phyloP scores from a whole-genome alignment of 2,329 filamentous ascomycete species.

The Aspergillus thermomutatus region DNA sequence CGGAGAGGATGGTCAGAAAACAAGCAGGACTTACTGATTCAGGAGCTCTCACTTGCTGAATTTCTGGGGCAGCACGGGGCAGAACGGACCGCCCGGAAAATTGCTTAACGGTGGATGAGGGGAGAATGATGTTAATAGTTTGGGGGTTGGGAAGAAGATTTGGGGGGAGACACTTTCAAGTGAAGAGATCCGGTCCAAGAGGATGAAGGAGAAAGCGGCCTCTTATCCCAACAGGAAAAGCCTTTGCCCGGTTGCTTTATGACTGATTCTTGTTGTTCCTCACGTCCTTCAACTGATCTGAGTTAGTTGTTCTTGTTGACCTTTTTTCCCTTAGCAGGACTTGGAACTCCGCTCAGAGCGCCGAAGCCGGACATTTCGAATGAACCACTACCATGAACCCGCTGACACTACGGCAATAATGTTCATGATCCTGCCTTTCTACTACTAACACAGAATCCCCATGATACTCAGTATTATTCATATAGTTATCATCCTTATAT shows the following conservation, averaged over 20 bases:
- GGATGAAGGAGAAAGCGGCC: slow-evolving; percentile 1
- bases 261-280: slow-evolving; percentile 3
- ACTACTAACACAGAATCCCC: no score
- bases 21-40: background rate
- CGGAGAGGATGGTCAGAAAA: slow-evolving; percentile 3
- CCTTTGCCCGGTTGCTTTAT: slow-evolving; percentile 17
- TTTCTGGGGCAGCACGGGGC: slow-evolving; percentile 11
- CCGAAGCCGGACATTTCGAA: slow-evolving; percentile 29
- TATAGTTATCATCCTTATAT: no score
- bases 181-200: slow-evolving; percentile 1
- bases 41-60: background rate
- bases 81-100: slow-evolving; percentile 23
- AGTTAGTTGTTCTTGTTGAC: background rate
- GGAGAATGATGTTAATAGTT: slow-evolving; percentile 2
- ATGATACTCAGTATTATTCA: no score
- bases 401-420: background rate
- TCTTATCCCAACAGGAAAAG: slow-evolving; percentile 24
- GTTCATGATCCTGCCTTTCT: background rate
- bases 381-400: background rate
- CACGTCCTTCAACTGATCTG: slow-evolving; percentile 7
- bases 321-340: slow-evolving; percentile 3
- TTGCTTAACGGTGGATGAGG: slow-evolving; percentile 6
- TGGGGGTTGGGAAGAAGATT: slow-evolving; percentile 8
- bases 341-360: slow-evolving; percentile 14
- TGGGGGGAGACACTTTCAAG: slow-evolving; percentile 1